Evolutionary conservation across 176 grass and related monocot genomes (phyloP).

Genomic region (Carex scoparia): DNA sequence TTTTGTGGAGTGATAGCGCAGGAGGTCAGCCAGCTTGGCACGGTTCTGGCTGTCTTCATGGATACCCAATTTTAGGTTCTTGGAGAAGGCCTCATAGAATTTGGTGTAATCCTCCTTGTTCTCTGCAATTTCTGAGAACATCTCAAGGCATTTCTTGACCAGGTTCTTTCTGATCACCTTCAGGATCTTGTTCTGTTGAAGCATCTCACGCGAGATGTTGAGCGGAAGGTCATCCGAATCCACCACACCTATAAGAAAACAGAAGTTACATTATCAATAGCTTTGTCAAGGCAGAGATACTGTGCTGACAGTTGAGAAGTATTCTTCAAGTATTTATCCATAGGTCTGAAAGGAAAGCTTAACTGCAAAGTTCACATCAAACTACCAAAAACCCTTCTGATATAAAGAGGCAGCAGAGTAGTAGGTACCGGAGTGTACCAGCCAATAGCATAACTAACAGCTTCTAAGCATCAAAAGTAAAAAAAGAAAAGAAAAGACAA

Average conservation of each 20-base stretch:
- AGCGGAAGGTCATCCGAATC: constrained; percentile 43
- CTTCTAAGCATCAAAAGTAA: no score
- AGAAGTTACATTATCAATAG: background rate
- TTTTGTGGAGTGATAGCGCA: constrained; percentile 37
- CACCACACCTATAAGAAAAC: constrained; percentile 23
- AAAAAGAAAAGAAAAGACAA: no score
- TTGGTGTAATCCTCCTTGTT: constrained; percentile 45
- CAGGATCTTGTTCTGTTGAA: constrained; percentile 52
- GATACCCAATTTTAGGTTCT: constrained; percentile 37
- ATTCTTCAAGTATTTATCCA: no score
- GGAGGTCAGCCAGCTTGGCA: constrained; percentile 32
- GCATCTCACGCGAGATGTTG: constrained; percentile 44
- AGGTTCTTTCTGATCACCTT: constrained; percentile 51
- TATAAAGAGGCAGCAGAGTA: no score
- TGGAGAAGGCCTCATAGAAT: constrained; percentile 46
- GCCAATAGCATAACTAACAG: no score
- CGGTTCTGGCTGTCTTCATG: constrained; percentile 37
- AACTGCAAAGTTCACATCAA: no score
- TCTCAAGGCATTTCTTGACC: constrained; percentile 41
- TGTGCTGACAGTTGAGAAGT: no score
- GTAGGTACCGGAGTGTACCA: no score
- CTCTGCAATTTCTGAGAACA: constrained; percentile 40
- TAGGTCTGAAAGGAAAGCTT: no score
- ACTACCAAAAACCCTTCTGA: no score
- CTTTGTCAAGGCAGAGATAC: background rate